Conservation (phyloP, 1,284 basidiomycete species). For the Boletellus deceptivus region DNA sequence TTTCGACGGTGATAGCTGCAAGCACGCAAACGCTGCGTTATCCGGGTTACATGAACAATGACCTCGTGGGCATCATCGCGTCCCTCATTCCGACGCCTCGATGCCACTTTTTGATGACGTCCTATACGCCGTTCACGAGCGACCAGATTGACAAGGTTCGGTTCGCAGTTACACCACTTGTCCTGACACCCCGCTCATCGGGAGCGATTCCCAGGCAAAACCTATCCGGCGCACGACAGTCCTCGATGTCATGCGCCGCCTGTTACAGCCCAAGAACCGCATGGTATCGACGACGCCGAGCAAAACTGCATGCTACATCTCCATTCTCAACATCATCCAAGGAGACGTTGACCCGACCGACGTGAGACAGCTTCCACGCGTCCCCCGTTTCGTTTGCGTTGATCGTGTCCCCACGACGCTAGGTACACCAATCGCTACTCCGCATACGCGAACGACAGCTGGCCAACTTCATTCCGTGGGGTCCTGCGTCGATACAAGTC, state of each 20-base stretch:
- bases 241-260: slow-evolving; percentile 96
- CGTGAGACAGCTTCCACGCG: slow-evolving; percentile 45
- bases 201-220: slow-evolving; percentile 60
- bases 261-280: slow-evolving; percentile 97
- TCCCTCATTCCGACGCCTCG: slow-evolving; percentile 98
- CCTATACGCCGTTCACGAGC: slow-evolving; percentile 97
- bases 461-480: slow-evolving; percentile 99
- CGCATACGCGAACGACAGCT: slow-evolving; percentile 96
- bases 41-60: slow-evolving; percentile 99
- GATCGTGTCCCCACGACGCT: slow-evolving; percentile 4
- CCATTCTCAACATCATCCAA: slow-evolving; percentile 97
- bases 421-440: slow-evolving; percentile 96
- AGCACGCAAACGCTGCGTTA: slow-evolving; percentile 97
- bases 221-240: slow-evolving; percentile 92
- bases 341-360: slow-evolving; percentile 98
- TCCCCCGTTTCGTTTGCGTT: slow-evolving; percentile 2
- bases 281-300: slow-evolving; percentile 96
- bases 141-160: slow-evolving; percentile 91
- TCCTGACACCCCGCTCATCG: background rate
- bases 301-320: slow-evolving; percentile 94
- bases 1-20: slow-evolving; percentile 94
- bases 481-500: slow-evolving; percentile 97
- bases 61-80: slow-evolving; percentile 95
- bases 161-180: slow-evolving; percentile 37
- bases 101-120: slow-evolving; percentile 99